Evolutionary conservation across 2,329 filamentous ascomycete genomes (phyloP).

Genomic region (Epicoccum nigrum): DNA sequence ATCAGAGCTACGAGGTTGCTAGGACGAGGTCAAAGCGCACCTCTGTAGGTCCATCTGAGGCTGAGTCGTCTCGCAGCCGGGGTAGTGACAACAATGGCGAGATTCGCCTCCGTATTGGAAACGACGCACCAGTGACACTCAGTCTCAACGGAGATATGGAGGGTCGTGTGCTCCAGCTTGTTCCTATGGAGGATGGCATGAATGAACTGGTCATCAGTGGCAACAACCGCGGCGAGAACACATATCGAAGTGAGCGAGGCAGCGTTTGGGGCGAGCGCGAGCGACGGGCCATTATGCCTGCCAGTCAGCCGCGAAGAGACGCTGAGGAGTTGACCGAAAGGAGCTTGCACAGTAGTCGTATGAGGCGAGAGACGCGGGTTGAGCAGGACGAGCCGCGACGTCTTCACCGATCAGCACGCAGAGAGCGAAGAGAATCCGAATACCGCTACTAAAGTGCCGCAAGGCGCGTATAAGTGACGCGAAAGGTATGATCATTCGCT

Average conservation of each 20-base stretch:
- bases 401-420: conserved; percentile 22
- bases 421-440: conserved; percentile 24
- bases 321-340: conserved; percentile 38
- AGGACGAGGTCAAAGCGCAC: conserved; percentile 33
- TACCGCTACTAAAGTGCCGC: conserved; percentile 11
- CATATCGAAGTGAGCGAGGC: conserved; percentile 38
- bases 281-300: conserved; percentile 25
- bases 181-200: conserved; percentile 43
- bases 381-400: conserved; percentile 27
- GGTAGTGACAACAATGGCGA: conserved; percentile 42
- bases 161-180: conserved; percentile 43
- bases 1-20: conserved; percentile 38
- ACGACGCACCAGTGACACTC: conserved; percentile 40
- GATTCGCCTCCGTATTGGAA: conserved; percentile 45
- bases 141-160: conserved; percentile 48
- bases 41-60: conserved; percentile 37
- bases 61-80: conserved; percentile 34
- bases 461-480: neutral
- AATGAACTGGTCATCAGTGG: conserved; percentile 45
- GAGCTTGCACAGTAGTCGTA: conserved; percentile 36
- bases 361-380: conserved; percentile 38
- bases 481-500: neutral
- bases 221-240: conserved; percentile 29
- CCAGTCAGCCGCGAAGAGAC: conserved; percentile 32
- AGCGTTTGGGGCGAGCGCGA: conserved; percentile 27